Evolutionary conservation across 345 rosid species (phyloP).

Genomic region (Pistacia integerrima): DNA sequence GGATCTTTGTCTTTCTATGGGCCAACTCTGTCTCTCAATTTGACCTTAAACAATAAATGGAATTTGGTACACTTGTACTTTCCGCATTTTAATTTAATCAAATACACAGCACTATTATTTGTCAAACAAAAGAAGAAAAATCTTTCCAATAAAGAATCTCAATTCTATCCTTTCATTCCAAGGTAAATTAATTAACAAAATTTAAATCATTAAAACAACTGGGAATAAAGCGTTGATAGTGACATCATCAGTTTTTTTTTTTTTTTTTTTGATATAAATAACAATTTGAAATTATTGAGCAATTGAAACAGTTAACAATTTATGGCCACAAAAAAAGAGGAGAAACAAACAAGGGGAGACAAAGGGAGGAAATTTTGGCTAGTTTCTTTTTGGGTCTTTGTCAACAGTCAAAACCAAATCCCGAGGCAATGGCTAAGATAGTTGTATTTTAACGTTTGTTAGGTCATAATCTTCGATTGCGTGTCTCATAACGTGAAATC

Average conservation of each 20-base stretch:
- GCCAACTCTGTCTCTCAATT: slow-evolving; percentile 26
- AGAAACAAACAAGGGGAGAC: background rate
- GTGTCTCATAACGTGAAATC: no score
- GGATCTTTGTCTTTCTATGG: slow-evolving; percentile 25
- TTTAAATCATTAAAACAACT: no score
- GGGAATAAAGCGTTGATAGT: no score
- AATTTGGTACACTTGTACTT: slow-evolving; percentile 12
- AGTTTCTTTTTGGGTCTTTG: background rate
- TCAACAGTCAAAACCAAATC: slow-evolving; percentile 18
- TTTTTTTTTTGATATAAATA: no score
- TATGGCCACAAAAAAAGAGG: background rate
- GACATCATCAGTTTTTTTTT: no score
- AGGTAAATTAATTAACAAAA: no score
- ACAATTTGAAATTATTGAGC: background rate
- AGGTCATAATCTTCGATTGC: no score
- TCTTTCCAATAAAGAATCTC: no score
- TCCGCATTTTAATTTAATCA: background rate
- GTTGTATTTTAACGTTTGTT: background rate
- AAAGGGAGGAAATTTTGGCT: background rate
- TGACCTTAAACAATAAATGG: background rate
- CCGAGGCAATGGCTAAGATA: background rate
- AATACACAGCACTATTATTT: background rate
- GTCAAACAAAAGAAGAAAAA: no score
- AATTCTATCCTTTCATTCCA: no score
- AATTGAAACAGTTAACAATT: no score